Percentiles rank a stretch among this genome's conserved stretches.
These are phyloP conservation scores for Kodamaea derodonti DNA, from an alignment of 1,139 yeast genomes.

Conservation along the genomic window DNA sequence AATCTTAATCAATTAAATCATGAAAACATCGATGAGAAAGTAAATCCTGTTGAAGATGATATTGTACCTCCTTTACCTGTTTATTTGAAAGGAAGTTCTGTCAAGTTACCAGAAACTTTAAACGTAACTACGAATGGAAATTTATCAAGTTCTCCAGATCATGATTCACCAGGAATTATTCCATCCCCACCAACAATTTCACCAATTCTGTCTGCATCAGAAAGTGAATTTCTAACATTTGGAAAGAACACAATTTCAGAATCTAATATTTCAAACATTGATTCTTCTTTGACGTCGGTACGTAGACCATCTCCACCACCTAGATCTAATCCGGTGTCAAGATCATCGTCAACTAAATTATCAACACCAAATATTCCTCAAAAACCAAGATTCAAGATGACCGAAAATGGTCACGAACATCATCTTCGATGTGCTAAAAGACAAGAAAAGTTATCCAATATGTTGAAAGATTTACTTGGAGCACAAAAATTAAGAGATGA, in stretches of 20 bases:
- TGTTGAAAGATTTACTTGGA: conserved; percentile 83
- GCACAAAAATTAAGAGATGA: conserved; percentile 77
- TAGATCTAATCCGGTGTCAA: conserved; percentile 12
- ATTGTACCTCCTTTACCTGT: background rate
- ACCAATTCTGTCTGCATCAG: conserved; percentile 1
- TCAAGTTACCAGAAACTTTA: background rate
- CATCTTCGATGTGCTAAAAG: conserved; percentile 71
- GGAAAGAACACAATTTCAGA: background rate
- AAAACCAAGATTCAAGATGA: conserved; percentile 47
- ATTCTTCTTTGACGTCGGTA: background rate
- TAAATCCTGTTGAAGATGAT: background rate
- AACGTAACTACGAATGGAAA: background rate
- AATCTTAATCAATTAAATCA: background rate
- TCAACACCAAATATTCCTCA: conserved; percentile 4
- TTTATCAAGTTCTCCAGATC: background rate
- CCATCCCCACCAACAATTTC: conserved; percentile 3
- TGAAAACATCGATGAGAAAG: background rate
- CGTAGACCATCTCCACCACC: conserved; percentile 14
- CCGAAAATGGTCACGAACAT: conserved; percentile 81
- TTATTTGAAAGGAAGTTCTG: background rate
- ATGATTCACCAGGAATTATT: background rate
- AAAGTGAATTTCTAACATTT: background rate
- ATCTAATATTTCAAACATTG: background rate
- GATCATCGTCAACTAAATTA: conserved; percentile 16
- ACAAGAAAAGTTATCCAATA: conserved; percentile 81